Base-by-base conservation (phyloP, 306 rosid genomes). In the Purshia tridentata region DNA sequence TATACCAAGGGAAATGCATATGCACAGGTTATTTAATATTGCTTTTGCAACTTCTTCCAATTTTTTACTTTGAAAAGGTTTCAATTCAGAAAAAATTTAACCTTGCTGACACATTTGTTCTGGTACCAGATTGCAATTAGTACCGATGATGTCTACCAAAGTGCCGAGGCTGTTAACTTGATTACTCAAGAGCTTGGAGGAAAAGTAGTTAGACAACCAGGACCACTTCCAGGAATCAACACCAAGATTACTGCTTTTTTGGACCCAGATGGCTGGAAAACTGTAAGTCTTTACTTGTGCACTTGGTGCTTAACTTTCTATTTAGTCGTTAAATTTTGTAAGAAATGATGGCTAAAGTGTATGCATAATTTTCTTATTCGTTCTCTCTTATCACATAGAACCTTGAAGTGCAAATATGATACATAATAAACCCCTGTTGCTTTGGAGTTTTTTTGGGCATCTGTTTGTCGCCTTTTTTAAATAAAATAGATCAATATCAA, bases 181-280 rank as follows among this genome's bases (percentile, higher is more conserved):
- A 92, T 89, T 23, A 83, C 79, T 18, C 88, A 89, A 82, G 98
- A 94, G 81, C 85, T 94, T 67, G 98, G 98, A 77, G 98, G 98
- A 63, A 94, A 94, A 90, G 84, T 94, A 70, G 86, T 96, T 55
- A 85, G 95, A 68, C 90, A 88, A 70, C 85, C 98, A 29, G 98
- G 98, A 70, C 91, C 98, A 37, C 77, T 88, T 73, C 95, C 96
- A 8, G 96, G 98, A 61, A 16, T 94, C 59, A 90, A 87, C 88
- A 94, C 98, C 75, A 94, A 94, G 78, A 89, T 94, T 63, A 76
- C 86, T 67, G 54, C 97, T 81, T 94, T 94, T 84, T 73, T 94
- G 57, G 96, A 94, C 73, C 97, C 97, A 35, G 98, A 94, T 86
- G 98, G 98, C 59, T 91, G 99, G 99, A 94, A 94, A 84, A 91